A percentile compares a stretch with the other conserved stretches of the same genome.
Evolutionary conservation across 192 early-diverging fungal species (phyloP).

Genomic region (Irineochytrium annulatum): DNA sequence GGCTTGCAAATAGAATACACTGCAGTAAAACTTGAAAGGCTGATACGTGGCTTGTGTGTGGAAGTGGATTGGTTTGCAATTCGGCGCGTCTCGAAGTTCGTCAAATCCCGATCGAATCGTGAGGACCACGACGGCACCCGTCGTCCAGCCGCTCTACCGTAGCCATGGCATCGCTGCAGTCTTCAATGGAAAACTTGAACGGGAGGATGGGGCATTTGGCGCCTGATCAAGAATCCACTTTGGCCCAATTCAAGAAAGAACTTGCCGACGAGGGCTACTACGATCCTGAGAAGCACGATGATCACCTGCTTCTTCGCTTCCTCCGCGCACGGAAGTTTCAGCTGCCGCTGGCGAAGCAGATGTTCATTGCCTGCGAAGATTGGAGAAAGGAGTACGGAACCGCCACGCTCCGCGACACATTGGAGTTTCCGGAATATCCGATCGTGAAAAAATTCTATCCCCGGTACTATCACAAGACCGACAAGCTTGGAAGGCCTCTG

Average conservation of each 20-base stretch:
- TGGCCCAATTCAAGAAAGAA: slow-evolving; percentile 56
- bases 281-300: slow-evolving; percentile 56
- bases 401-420: slow-evolving; percentile 43
- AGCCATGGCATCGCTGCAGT: neutral
- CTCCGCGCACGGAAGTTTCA: slow-evolving; percentile 71
- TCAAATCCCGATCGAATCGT: too few species aligned
- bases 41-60: too few species aligned
- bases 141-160: too few species aligned
- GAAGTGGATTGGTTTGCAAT: too few species aligned
- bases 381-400: slow-evolving; percentile 65
- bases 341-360: slow-evolving; percentile 59
- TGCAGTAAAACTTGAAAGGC: too few species aligned
- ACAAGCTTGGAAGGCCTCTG: slow-evolving; percentile 83
- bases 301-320: slow-evolving; percentile 68
- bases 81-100: too few species aligned
- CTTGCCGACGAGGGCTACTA: slow-evolving; percentile 46
- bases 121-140: too few species aligned
- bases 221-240: slow-evolving; percentile 48
- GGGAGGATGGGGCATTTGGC: slow-evolving; percentile 62
- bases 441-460: slow-evolving; percentile 65
- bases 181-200: slow-evolving; percentile 25
- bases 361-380: slow-evolving; percentile 64
- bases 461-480: slow-evolving; percentile 83
- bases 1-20: too few species aligned
- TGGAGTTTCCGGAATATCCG: slow-evolving; percentile 63